Percentiles rank a stretch among this genome's conserved stretches.
phyloP scores from a whole-genome alignment of 495 filamentous ascomycete species.

The Xylaria bambusicola region DNA sequence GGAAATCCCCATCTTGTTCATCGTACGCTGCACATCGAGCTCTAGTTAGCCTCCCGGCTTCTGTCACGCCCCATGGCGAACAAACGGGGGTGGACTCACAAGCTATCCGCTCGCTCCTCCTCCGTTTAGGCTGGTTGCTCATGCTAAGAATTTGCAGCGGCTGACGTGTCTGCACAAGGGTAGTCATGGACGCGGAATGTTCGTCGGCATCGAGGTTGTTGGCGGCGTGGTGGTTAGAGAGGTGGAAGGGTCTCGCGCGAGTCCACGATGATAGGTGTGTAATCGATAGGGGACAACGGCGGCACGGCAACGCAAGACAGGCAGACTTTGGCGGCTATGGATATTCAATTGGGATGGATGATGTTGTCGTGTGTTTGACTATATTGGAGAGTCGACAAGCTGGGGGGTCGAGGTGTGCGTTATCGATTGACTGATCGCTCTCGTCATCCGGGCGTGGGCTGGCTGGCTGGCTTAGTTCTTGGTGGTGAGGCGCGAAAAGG shows the following conservation, averaged over 20 bases:
- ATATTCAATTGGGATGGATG: slow-evolving; percentile 11
- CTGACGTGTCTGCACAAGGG: slow-evolving; percentile 58
- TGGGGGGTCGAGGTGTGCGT: slow-evolving; percentile 6
- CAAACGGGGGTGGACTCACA: slow-evolving; percentile 41
- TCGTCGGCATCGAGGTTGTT: slow-evolving; percentile 25
- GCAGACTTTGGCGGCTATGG: slow-evolving; percentile 10
- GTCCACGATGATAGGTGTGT: slow-evolving; percentile 11
- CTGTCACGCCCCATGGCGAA: background rate
- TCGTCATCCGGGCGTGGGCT: slow-evolving; percentile 24
- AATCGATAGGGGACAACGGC: slow-evolving; percentile 9
- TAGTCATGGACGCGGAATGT: slow-evolving; percentile 57
- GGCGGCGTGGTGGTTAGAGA: slow-evolving; percentile 3
- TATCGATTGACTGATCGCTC: slow-evolving; percentile 8
- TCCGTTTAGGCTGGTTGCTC: slow-evolving; percentile 57
- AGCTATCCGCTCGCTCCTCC: slow-evolving; percentile 59
- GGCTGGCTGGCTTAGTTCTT: too few relatives aligned
- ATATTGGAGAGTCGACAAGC: background rate
- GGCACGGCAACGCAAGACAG: slow-evolving; percentile 11
- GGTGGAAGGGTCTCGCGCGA: slow-evolving; percentile 20
- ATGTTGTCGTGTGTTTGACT: background rate
- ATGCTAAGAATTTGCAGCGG: slow-evolving; percentile 62
- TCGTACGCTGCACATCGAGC: slow-evolving; percentile 51
- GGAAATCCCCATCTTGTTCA: slow-evolving; percentile 66
- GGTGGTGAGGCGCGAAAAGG: slow-evolving; percentile 35
- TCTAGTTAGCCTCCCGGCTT: slow-evolving; percentile 21